Percentiles rank a stretch among this genome's conserved stretches.
These are phyloP conservation scores for Pyrrhoderma lamaoense DNA, from an alignment of 1,284 basidiomycete species.

Conservation along the genomic window DNA sequence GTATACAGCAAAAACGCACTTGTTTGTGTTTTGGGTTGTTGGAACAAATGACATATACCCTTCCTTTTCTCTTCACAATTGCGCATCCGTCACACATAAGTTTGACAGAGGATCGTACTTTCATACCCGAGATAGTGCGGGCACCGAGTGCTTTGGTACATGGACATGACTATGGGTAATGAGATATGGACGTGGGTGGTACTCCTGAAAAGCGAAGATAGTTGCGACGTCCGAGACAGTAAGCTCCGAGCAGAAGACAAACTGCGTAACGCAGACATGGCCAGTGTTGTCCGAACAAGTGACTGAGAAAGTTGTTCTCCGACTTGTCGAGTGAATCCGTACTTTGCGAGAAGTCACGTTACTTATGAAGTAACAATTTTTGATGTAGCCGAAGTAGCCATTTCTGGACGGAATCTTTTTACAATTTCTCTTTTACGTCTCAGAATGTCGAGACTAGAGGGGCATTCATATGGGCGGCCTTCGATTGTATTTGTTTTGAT, in stretches of 20 bases:
- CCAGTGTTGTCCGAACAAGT: neutral
- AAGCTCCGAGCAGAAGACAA: slow-evolving; percentile 59
- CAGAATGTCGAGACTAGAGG: neutral
- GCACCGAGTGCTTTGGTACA: slow-evolving; percentile 23
- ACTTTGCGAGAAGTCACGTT: no score
- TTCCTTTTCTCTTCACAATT: slow-evolving; percentile 82
- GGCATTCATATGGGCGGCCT: slow-evolving; percentile 25
- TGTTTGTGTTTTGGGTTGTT: slow-evolving; percentile 98
- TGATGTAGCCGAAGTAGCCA: no score
- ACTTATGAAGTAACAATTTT: no score
- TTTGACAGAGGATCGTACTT: slow-evolving; percentile 93
- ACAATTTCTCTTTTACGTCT: no score
- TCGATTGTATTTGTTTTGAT: slow-evolving; percentile 45
- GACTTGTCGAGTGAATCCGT: neutral
- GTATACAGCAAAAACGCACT: slow-evolving; percentile 42
- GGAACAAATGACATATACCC: slow-evolving; percentile 89
- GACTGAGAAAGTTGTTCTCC: neutral
- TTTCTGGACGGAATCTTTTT: no score
- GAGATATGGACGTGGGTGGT: slow-evolving; percentile 25
- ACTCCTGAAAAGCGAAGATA: slow-evolving; percentile 7
- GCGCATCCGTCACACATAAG: slow-evolving; percentile 87
- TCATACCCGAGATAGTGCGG: slow-evolving; percentile 74
- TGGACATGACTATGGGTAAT: slow-evolving; percentile 25
- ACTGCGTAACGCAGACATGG: slow-evolving; percentile 51
- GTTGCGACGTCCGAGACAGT: slow-evolving; percentile 39